A percentile compares a stretch with the other conserved stretches of the same genome.
Conservation (phyloP, 176 grass and related monocot species). For the Rhynchospora tenuis region DNA sequence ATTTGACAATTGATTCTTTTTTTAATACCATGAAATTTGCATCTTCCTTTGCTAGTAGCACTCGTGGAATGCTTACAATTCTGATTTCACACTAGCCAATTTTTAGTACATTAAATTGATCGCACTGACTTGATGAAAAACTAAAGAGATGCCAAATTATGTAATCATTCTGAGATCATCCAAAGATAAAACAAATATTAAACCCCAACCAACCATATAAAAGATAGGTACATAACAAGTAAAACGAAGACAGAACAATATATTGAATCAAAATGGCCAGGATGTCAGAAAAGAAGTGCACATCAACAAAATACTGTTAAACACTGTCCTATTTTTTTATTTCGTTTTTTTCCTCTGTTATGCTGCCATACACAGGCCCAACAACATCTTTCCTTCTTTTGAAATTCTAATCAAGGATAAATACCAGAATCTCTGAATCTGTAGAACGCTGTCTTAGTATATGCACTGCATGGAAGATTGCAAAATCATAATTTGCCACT, state of each 20-base stretch:
- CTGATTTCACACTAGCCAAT: neutral
- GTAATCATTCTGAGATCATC: neutral
- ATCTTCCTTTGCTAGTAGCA: constrained; percentile 6
- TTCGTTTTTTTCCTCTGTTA: neutral
- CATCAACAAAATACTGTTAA: neutral
- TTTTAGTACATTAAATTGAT: neutral
- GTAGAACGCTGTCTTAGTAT: neutral
- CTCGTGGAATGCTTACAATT: neutral
- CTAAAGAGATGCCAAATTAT: neutral
- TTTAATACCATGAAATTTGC: constrained; percentile 1
- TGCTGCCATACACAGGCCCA: neutral
- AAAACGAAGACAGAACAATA: neutral
- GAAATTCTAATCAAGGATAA: neutral
- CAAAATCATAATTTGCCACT: constrained; percentile 8
- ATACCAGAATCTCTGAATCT: constrained; percentile 3
- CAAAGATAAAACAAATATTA: neutral
- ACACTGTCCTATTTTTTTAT: neutral
- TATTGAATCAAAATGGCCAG: neutral
- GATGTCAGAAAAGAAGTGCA: neutral
- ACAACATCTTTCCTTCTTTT: neutral
- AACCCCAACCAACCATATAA: neutral
- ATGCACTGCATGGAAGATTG: neutral
- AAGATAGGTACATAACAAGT: neutral
- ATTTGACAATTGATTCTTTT: constrained; percentile 23
- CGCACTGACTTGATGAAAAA: neutral